These are phyloP conservation scores for Scheffersomyces titani DNA, from an alignment of 1,139 yeast species.

Conservation along the genomic window DNA sequence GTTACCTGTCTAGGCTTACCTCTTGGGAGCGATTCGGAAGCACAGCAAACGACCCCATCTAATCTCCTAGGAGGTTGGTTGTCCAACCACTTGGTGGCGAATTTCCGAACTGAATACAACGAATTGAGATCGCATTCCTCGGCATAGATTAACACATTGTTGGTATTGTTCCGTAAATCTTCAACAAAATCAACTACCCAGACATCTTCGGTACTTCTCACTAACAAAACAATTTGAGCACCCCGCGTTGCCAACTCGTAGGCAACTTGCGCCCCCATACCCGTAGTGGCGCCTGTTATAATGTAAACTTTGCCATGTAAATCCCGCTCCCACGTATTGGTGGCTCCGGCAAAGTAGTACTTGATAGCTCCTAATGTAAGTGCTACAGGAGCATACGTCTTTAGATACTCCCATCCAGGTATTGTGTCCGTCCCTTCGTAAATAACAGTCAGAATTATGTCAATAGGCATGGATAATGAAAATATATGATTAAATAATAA, in stretches of 20 bases:
- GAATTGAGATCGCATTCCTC: slow-evolving; percentile 84
- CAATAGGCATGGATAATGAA: slow-evolving; percentile 67
- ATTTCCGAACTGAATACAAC: slow-evolving; percentile 75
- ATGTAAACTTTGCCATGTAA: slow-evolving; percentile 88
- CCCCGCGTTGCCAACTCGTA: slow-evolving; percentile 76
- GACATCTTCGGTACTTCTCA: slow-evolving; percentile 60
- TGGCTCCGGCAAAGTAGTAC: slow-evolving; percentile 72
- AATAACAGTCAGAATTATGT: slow-evolving; percentile 65
- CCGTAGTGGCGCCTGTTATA: slow-evolving; percentile 82
- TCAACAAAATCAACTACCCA: slow-evolving; percentile 83
- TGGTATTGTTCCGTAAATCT: slow-evolving; percentile 69
- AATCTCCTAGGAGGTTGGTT: slow-evolving; percentile 86
- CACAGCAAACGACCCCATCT: slow-evolving; percentile 87
- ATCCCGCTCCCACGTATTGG: slow-evolving; percentile 89
- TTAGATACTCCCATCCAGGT: slow-evolving; percentile 70
- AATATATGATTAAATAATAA: background rate
- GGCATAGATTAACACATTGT: slow-evolving; percentile 77
- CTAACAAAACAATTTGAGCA: slow-evolving; percentile 81
- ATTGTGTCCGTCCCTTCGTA: slow-evolving; percentile 71
- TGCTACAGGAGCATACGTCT: slow-evolving; percentile 52
- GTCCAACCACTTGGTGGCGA: slow-evolving; percentile 94
- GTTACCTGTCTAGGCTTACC: slow-evolving; percentile 63
- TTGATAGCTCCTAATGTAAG: slow-evolving; percentile 49
- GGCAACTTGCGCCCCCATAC: slow-evolving; percentile 79
- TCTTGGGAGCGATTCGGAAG: slow-evolving; percentile 78